These are phyloP conservation scores for Mallotus repandus DNA, from an alignment of 441 rosid species.

Conservation along the genomic window DNA sequence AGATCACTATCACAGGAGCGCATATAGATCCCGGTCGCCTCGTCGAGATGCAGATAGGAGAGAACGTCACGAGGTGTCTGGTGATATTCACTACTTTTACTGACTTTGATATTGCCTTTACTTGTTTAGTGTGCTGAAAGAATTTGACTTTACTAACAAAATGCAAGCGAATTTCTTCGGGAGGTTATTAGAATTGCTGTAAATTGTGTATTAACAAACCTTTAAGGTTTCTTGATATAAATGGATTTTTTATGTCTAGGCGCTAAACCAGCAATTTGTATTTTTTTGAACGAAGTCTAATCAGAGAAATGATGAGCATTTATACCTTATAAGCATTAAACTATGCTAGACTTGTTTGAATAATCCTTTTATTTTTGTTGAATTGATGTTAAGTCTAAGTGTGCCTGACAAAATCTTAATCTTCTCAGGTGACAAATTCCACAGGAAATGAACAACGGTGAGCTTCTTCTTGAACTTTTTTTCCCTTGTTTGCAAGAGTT, in stretches of 20 bases:
- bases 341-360: not conserved
- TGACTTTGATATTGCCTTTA: not conserved
- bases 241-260: too few species aligned
- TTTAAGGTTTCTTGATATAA: too few species aligned
- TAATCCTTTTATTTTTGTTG: constrained; percentile 9
- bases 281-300: not conserved
- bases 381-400: constrained; percentile 15
- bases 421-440: constrained; percentile 48
- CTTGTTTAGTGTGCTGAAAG: not conserved
- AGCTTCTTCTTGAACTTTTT: constrained; percentile 25
- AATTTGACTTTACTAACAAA: not conserved
- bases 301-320: not conserved
- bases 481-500: not conserved
- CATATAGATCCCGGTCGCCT: constrained; percentile 53
- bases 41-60: constrained; percentile 36
- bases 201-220: not conserved
- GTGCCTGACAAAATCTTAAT: constrained; percentile 24
- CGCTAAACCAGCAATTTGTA: not conserved
- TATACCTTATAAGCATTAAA: not conserved
- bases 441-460: constrained; percentile 47
- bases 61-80: constrained; percentile 64
- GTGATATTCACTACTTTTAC: constrained; percentile 36
- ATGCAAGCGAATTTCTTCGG: not conserved
- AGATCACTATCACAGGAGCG: constrained; percentile 49
- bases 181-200: not conserved